Conservation (phyloP, 75 land plant genomes). For the Pseudotsuga menziesii region DNA sequence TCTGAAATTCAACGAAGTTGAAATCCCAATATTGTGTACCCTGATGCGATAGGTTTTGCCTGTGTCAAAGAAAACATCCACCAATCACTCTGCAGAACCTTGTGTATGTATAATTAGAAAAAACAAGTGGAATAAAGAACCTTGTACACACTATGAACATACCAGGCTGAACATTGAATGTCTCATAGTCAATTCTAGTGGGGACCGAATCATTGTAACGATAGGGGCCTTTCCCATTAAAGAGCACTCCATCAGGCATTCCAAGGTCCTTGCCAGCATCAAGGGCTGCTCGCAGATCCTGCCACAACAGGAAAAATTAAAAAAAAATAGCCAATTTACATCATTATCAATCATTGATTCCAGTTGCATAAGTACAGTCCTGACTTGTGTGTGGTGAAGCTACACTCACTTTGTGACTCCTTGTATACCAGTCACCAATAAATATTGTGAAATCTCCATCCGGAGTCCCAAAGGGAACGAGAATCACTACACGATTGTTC, state of each 20-base stretch:
- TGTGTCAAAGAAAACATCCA: slow-evolving; percentile 18
- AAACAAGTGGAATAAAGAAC: background rate
- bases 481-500: slow-evolving; percentile 47
- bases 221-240: slow-evolving; percentile 84
- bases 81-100: background rate
- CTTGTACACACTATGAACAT: background rate
- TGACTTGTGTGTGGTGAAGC: background rate
- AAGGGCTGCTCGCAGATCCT: slow-evolving; percentile 55
- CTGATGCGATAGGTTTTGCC: slow-evolving; percentile 82
- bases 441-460: slow-evolving; percentile 64
- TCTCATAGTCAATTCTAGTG: slow-evolving; percentile 41
- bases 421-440: slow-evolving; percentile 83
- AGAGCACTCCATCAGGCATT: slow-evolving; percentile 77
- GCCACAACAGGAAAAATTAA: background rate
- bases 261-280: slow-evolving; percentile 65
- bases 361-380: background rate
- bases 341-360: background rate
- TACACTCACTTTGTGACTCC: slow-evolving; percentile 63
- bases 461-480: slow-evolving; percentile 68
- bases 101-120: background rate
- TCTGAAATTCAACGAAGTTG: slow-evolving; percentile 77
- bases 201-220: slow-evolving; percentile 56
- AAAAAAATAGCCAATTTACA: background rate
- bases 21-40: slow-evolving; percentile 73
- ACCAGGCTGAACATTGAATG: slow-evolving; percentile 67